Conservation (phyloP, 257 asterid genomes). For the Ocimum tenuiflorum region DNA sequence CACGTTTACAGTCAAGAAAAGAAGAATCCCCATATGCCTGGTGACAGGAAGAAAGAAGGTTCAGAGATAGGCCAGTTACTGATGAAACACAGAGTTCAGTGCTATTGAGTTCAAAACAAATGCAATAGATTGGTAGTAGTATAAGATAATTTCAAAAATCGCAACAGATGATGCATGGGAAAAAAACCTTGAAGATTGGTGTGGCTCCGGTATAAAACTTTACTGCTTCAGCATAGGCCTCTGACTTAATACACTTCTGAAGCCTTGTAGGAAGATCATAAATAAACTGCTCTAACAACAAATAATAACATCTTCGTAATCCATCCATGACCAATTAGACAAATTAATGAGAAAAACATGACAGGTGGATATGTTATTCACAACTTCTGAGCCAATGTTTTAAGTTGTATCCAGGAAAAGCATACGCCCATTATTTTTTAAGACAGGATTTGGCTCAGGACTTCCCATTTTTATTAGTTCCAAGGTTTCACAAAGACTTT, state of each 20-base stretch:
- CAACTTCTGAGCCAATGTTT: background rate
- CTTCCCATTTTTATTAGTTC: too few relatives aligned
- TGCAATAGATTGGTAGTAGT: constrained; percentile 7
- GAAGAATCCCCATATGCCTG: constrained; percentile 98
- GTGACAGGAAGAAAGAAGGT: constrained; percentile 15
- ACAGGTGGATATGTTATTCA: background rate
- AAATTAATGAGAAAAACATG: constrained; percentile 9
- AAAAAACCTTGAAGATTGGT: constrained; percentile 84
- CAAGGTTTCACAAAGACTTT: too few relatives aligned
- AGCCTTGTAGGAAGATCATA: constrained; percentile 90
- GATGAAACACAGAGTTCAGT: constrained; percentile 17
- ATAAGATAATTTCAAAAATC: background rate
- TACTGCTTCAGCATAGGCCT: constrained; percentile 94
- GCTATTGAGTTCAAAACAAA: background rate
- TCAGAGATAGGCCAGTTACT: constrained; percentile 13
- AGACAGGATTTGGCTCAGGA: too few relatives aligned
- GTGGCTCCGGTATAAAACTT: constrained; percentile 90
- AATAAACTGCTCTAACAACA: constrained; percentile 84
- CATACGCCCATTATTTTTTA: background rate
- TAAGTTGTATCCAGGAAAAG: background rate
- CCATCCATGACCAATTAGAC: constrained; percentile 25
- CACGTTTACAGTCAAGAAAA: constrained; percentile 84
- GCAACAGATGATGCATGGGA: constrained; percentile 11
- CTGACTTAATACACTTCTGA: constrained; percentile 86
- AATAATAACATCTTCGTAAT: constrained; percentile 32